Conservation (phyloP, 2,329 filamentous ascomycete genomes). For the Emmonsiellopsis sp. region DNA sequence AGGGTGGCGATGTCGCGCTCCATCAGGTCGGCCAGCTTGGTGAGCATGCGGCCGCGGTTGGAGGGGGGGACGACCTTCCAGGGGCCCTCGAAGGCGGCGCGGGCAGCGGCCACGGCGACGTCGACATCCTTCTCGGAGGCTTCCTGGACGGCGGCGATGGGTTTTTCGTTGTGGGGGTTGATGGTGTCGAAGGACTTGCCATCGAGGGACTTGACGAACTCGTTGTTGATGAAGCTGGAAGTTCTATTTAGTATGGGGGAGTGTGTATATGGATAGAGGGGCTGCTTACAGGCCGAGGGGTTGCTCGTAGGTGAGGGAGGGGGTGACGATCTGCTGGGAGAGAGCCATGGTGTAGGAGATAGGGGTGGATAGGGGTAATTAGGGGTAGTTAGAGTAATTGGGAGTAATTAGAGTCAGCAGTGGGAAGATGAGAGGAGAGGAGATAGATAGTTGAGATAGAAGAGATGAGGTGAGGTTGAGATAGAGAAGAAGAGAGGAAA, state of each 20-base stretch:
- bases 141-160: conserved; percentile 74
- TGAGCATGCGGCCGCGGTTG: conserved; percentile 59
- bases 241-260: no score
- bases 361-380: not conserved
- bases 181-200: conserved; percentile 88
- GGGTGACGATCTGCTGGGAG: conserved; percentile 30
- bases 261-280: not conserved
- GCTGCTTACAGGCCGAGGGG: conserved; percentile 33
- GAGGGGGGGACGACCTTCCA: conserved; percentile 63
- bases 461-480: conserved; percentile 4
- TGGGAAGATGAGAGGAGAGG: conserved; percentile 1
- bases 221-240: conserved; percentile 59
- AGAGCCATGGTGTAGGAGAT: conserved; percentile 28
- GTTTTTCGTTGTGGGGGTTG: conserved; percentile 77
- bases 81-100: conserved; percentile 69
- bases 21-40: conserved; percentile 69
- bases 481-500: not conserved
- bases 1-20: conserved; percentile 71
- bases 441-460: no score
- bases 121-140: conserved; percentile 71
- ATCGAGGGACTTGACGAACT: conserved; percentile 74
- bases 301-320: conserved; percentile 33
- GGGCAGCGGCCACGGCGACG: conserved; percentile 73
- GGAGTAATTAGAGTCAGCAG: not conserved
- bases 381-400: not conserved